Percentiles rank a stretch among this genome's conserved stretches.
Evolutionary conservation across 805 yeast species (phyloP).

Genomic region (Zygosaccharomyces kombuchaensis): DNA sequence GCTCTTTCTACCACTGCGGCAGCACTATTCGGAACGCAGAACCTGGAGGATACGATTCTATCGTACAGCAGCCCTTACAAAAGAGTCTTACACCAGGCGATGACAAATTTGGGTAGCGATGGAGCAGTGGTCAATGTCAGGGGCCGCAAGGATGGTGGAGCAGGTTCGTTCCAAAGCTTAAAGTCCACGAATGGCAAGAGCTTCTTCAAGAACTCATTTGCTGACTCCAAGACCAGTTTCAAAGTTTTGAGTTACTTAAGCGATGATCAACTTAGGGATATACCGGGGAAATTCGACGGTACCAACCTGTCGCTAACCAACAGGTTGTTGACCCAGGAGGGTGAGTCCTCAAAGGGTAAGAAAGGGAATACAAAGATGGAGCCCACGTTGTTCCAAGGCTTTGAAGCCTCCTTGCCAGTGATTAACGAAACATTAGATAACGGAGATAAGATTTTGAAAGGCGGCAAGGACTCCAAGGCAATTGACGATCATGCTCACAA

Average conservation of each 20-base stretch:
- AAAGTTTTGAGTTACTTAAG: conserved; percentile 52
- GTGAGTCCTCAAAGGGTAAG: conserved; percentile 8
- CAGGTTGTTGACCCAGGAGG: conserved; percentile 14
- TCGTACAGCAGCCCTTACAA: conserved; percentile 33
- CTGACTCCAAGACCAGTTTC: conserved; percentile 39
- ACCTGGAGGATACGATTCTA: conserved; percentile 33
- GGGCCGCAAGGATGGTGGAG: conserved; percentile 11
- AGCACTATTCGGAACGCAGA: conserved; percentile 45
- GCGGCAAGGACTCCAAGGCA: conserved; percentile 16
- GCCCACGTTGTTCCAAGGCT: conserved; percentile 66
- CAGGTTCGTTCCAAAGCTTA: conserved; percentile 26
- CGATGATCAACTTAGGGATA: conserved; percentile 53
- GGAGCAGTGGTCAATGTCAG: conserved; percentile 15
- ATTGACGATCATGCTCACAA: conserved; percentile 18
- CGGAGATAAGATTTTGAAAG: conserved; percentile 22
- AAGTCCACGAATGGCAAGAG: conserved; percentile 35
- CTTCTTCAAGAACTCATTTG: conserved; percentile 38
- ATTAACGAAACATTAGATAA: conserved; percentile 42
- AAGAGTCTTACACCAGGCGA: conserved; percentile 28
- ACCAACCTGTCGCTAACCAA: not conserved
- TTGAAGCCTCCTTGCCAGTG: conserved; percentile 53
- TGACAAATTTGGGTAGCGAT: conserved; percentile 21
- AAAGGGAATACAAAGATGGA: conserved; percentile 16
- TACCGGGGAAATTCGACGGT: conserved; percentile 37
- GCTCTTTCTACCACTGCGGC: conserved; percentile 56